Evolutionary conservation across 495 filamentous ascomycete species (phyloP), one percentile per base, ranked within the genome.

Genomic region (Annulohypoxylon maeteangense): DNA sequence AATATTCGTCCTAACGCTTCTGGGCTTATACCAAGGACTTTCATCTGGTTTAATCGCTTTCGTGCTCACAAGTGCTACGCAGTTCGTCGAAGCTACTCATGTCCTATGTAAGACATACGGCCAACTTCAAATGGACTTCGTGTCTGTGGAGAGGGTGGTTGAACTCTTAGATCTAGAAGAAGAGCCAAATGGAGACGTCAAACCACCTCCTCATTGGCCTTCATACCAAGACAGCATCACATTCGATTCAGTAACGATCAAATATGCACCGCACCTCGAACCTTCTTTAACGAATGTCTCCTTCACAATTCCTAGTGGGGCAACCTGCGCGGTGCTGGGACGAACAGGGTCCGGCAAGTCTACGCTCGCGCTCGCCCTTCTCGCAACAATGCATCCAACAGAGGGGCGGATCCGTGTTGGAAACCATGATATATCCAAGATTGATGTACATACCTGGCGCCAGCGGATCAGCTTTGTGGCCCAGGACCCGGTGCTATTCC

Each of bases 81-180:
- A 86, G 57, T 84, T 91, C 58, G 92, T 96, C 38, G 77, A 79
- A 10, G 83, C 89, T 11, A 95, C 92, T 0, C 92, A 95, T 74
- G 72, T 71, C 2, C 81, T 96, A 0, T 96, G 93, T 79, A 86
- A 84, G 40, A 84, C 87, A 55, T 96, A 95, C 68, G 92, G 92
- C 29, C 86, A 91, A 71, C 84, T 96, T 25, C 92, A 95, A 80
- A 94, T 96, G 91, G 90, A 94, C 70, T 95, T 95, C 67, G 92
- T 95, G 12, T 93, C 91, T 0, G 92, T 96, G 1, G 93, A 96
- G 78, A 86, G 93, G 25, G 87, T 96, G 2, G 88, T 94, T 25
- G 92, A 95, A 72, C 81, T 94, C 0, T 83, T 93, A 2, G 84
- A 90, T 62, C 84, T 94, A 1, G 91, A 93, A 38, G 87, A 91